Evolutionary conservation across 139 green algal genomes (phyloP).

Genomic region (Trebouxia sp.): DNA sequence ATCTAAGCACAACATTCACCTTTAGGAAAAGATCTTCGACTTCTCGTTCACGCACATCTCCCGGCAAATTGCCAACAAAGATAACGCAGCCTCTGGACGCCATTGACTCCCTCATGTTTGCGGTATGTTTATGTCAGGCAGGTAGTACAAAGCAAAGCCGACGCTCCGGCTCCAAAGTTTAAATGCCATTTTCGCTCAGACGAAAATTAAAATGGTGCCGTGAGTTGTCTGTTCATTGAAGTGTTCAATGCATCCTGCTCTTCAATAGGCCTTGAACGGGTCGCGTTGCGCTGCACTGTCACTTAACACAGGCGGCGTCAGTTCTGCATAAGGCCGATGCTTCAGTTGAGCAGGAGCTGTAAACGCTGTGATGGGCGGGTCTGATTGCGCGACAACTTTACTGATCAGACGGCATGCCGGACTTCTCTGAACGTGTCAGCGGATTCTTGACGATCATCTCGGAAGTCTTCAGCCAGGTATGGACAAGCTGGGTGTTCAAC

Average conservation of each 20-base stretch:
- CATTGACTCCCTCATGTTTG: constrained; percentile 8
- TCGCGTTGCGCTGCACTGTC: too few species aligned
- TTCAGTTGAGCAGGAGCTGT: not conserved
- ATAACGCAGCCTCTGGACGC: constrained; percentile 36
- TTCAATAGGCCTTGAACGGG: too few species aligned
- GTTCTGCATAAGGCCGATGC: not conserved
- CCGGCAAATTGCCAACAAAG: constrained; percentile 87
- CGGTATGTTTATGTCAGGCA: not conserved
- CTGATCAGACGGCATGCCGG: not conserved
- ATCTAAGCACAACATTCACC: constrained; percentile 27
- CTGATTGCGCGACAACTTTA: too few species aligned
- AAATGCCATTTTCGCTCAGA: too few species aligned
- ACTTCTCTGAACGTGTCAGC: not conserved
- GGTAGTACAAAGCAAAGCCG: too few species aligned
- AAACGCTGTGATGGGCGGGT: not conserved
- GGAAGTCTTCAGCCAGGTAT: constrained; percentile 26
- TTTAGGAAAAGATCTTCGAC: constrained; percentile 89
- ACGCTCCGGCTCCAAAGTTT: too few species aligned
- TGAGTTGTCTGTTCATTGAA: too few species aligned
- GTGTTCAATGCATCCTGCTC: too few species aligned
- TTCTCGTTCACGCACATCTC: constrained; percentile 83
- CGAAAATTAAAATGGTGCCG: too few species aligned
- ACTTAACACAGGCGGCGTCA: too few species aligned
- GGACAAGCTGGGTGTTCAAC: not conserved
- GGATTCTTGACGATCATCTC: not conserved